Base-by-base conservation (phyloP, 2,329 filamentous ascomycete species). In the Ophiostoma populinum region DNA sequence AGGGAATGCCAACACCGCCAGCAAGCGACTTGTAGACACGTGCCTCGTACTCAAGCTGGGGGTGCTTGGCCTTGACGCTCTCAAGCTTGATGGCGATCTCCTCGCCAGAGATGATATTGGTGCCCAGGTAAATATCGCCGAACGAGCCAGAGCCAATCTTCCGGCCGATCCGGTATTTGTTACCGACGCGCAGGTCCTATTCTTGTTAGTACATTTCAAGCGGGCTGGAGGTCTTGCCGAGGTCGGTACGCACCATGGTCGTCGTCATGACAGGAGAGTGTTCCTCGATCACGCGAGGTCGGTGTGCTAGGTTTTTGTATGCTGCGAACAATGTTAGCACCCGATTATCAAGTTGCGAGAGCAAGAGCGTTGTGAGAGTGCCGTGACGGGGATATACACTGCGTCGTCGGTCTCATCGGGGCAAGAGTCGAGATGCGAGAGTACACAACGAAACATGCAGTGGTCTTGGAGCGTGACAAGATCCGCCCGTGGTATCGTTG, bases 21-120 rank as follows among this genome's bases (percentile, higher is more conserved):
- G 90, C 90, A 35, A 98, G 80, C 17, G 72, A 78, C 59, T 79
- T 79, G 62, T 79, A 87, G 50, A 95, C 87, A 49, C 87, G 83
- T 39, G 90, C 90, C 62, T 98, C 90, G 67, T 95, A 95, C 61
- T 95, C 90, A 43, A 98, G 75, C 61, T 95, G 90, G 40, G 90
- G 90, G 59, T 95, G 90, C 70, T 98, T 95, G 55, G 90, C 87
- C 71, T 98, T 98, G 63, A 95, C 87, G 46, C 83, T 92, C 63
- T 98, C 90, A 41, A 98, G 82, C 68, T 98, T 98, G 67, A 98
- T 98, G 56, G 90, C 90, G 51, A 98, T 95, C 62, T 98, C 90
- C 60, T 98, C 90, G 43, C 90, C 90, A 5, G 90, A 95, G 60
- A 95, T 95, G 63, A 98, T 95, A 67, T 98, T 95, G 58, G 90